A percentile compares a stretch with the other conserved stretches of the same genome.
Conservation (phyloP, 129 eudicot species). For the Escallonia herrerae region DNA sequence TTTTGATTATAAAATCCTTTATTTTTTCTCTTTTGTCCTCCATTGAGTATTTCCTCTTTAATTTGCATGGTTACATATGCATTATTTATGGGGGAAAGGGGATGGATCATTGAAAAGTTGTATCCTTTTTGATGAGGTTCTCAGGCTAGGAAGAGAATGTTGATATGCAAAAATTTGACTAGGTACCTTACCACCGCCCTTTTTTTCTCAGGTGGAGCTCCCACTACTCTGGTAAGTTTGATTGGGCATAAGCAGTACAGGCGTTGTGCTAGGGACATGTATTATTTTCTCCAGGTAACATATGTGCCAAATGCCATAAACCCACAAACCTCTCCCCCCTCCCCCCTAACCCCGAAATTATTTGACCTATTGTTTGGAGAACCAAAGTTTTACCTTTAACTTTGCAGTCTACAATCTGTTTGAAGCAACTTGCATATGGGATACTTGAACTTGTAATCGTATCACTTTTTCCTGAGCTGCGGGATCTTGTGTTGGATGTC, state of each 20-base stretch:
- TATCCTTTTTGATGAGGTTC: too few relatives aligned
- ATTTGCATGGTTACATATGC: too few relatives aligned
- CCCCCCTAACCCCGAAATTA: too few relatives aligned
- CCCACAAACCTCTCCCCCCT: background rate
- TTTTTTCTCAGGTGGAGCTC: slow-evolving; percentile 69
- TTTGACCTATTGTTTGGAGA: background rate
- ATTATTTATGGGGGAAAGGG: too few relatives aligned
- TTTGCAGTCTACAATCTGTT: slow-evolving; percentile 73
- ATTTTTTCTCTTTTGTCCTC: too few relatives aligned
- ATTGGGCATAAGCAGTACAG: slow-evolving; percentile 88
- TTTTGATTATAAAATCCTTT: too few relatives aligned
- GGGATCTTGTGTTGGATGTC: slow-evolving; percentile 51
- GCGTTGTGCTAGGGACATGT: slow-evolving; percentile 76
- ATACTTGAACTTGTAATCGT: slow-evolving; percentile 73
- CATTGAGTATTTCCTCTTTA: too few relatives aligned
- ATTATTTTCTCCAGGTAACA: slow-evolving; percentile 87
- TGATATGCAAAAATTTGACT: too few relatives aligned
- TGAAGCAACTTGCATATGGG: slow-evolving; percentile 87
- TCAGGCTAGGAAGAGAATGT: too few relatives aligned
- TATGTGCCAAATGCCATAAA: background rate
- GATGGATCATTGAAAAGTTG: too few relatives aligned
- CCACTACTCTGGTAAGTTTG: slow-evolving; percentile 74
- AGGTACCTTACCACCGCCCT: background rate
- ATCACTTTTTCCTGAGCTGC: slow-evolving; percentile 81
- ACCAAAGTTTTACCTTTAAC: background rate